Evolutionary conservation across 2,329 filamentous ascomycete species (phyloP).

Genomic region (Hawksworthiomyces lignivorus): DNA sequence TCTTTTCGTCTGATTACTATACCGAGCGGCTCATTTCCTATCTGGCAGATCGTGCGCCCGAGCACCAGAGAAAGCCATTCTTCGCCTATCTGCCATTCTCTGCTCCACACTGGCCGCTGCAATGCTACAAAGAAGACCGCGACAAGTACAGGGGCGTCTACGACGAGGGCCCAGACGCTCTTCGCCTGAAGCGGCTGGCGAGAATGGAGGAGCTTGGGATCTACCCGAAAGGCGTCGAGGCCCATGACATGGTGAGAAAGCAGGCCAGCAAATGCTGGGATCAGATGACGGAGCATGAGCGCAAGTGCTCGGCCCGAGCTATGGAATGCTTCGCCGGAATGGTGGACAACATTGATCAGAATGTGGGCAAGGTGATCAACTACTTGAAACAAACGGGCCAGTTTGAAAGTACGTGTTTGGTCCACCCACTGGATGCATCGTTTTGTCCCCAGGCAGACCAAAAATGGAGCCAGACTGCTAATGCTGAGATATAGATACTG

Average conservation of each 20-base stretch:
- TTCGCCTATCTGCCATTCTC: conserved; percentile 55
- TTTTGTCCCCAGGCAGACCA: too few species aligned
- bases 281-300: conserved; percentile 37
- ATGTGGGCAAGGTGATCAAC: conserved; percentile 52
- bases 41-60: conserved; percentile 31
- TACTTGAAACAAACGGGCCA: conserved; percentile 49
- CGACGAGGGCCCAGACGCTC: conserved; percentile 50
- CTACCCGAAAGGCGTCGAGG: conserved; percentile 40
- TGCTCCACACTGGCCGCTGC: conserved; percentile 56
- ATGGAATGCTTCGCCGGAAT: conserved; percentile 59
- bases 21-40: conserved; percentile 44
- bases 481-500: too few species aligned
- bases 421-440: too few species aligned
- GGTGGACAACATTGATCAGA: conserved; percentile 53
- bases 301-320: conserved; percentile 38
- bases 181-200: conserved; percentile 44
- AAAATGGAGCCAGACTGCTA: too few species aligned
- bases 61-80: conserved; percentile 37
- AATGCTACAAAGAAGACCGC: conserved; percentile 47
- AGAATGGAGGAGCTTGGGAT: conserved; percentile 50
- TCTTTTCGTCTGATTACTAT: conserved; percentile 45
- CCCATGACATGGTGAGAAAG: conserved; percentile 39
- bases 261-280: conserved; percentile 39
- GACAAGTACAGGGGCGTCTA: conserved; percentile 52
- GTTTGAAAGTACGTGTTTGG: too few species aligned